A percentile compares a stretch with the other conserved stretches of the same genome.
These are phyloP conservation scores for Baeospora myosura DNA, from an alignment of 1,284 basidiomycete genomes.

Conservation along the genomic window DNA sequence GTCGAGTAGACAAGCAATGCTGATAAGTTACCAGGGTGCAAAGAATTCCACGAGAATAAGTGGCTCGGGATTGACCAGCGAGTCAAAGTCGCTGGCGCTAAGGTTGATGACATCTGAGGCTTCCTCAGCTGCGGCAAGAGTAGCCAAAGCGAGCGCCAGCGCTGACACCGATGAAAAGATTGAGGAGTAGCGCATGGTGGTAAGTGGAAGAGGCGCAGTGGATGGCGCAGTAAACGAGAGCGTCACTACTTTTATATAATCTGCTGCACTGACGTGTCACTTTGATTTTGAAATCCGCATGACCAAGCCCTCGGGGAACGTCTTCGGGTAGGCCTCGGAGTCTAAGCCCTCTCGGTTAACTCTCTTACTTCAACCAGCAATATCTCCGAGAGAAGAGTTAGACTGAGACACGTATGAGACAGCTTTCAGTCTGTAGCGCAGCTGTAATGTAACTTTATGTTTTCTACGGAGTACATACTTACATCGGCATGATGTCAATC, in stretches of 20 bases:
- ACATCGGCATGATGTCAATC: too few relatives aligned
- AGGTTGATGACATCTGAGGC: constrained; percentile 81
- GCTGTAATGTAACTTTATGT: too few relatives aligned
- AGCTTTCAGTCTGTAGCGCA: too few relatives aligned
- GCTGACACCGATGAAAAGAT: constrained; percentile 42
- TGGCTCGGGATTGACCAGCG: constrained; percentile 60
- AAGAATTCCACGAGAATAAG: constrained; percentile 95
- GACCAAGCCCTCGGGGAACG: background rate
- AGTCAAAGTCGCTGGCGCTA: constrained; percentile 66
- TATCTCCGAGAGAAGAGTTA: too few relatives aligned
- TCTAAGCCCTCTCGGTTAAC: background rate
- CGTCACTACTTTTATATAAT: background rate
- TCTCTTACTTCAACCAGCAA: too few relatives aligned
- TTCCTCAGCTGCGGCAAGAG: constrained; percentile 50
- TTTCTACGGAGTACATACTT: too few relatives aligned
- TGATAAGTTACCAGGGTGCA: constrained; percentile 68
- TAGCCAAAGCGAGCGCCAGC: constrained; percentile 45
- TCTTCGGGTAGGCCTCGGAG: background rate
- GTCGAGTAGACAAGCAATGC: background rate
- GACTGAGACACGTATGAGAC: too few relatives aligned
- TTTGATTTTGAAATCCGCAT: background rate
- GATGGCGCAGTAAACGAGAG: too few relatives aligned
- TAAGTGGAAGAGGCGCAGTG: constrained; percentile 19
- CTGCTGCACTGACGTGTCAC: constrained; percentile 19
- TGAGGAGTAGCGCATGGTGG: constrained; percentile 58